Percentiles rank a stretch among this genome's conserved stretches.
These are phyloP conservation scores for Ceratocystiopsis sp. DNA, from an alignment of 2,329 filamentous ascomycete species.

Conservation along the genomic window DNA sequence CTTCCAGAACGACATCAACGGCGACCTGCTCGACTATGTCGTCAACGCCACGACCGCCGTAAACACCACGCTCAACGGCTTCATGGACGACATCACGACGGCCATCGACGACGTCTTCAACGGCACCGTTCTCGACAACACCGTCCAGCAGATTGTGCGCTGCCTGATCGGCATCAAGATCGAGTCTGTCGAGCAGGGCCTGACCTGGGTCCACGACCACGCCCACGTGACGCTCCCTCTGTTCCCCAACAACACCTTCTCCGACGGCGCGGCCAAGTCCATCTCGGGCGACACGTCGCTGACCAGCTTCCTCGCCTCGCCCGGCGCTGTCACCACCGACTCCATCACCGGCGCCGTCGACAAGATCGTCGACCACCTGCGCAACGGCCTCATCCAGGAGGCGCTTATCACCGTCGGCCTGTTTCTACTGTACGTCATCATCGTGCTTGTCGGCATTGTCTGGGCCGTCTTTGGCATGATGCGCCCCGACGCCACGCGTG, in stretches of 20 bases:
- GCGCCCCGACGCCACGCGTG: conserved; percentile 39
- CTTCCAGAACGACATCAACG: conserved; percentile 51
- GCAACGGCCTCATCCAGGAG: conserved; percentile 54
- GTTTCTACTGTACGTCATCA: conserved; percentile 58
- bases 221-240: conserved; percentile 68
- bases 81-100: conserved; percentile 60
- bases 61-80: conserved; percentile 70
- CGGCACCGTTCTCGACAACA: conserved; percentile 60
- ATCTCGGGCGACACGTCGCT: conserved; percentile 41
- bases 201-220: conserved; percentile 88
- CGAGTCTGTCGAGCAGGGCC: conserved; percentile 62
- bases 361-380: conserved; percentile 50
- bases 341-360: conserved; percentile 63
- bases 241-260: conserved; percentile 69
- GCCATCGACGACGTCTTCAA: conserved; percentile 66
- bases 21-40: conserved; percentile 75
- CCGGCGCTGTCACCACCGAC: conserved; percentile 57
- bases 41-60: conserved; percentile 65
- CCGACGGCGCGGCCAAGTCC: conserved; percentile 51
- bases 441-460: conserved; percentile 57
- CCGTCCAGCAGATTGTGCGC: conserved; percentile 62
- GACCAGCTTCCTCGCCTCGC: conserved; percentile 59
- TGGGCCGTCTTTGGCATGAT: conserved; percentile 47
- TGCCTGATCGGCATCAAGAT: conserved; percentile 85
- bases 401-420: conserved; percentile 63